A percentile compares a stretch with the other conserved stretches of the same genome.
Conservation (phyloP, 441 rosid species). For the Populus hybrid region DNA sequence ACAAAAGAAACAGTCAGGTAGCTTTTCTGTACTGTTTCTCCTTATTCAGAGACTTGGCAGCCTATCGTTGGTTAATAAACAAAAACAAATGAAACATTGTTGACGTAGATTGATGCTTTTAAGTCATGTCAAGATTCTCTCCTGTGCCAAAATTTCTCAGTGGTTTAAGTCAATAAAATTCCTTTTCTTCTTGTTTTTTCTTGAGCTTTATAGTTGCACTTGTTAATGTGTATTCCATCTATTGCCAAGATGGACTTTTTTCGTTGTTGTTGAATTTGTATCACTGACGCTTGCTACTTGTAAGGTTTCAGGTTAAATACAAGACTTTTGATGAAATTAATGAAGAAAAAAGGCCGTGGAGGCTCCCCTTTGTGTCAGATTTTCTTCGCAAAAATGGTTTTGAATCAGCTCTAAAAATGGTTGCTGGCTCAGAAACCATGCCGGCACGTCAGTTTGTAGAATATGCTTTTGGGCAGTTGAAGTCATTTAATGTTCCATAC, state of each 20-base stretch:
- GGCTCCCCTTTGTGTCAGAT: slow-evolving; percentile 62
- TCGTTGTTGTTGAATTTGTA: not conserved
- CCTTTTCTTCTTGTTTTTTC: too few relatives aligned
- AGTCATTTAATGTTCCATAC: slow-evolving; percentile 60
- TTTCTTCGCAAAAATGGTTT: slow-evolving; percentile 62
- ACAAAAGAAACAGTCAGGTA: not conserved
- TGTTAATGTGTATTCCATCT: not conserved
- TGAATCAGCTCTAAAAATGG: slow-evolving; percentile 56
- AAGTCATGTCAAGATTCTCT: not conserved
- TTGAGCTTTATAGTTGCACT: not conserved
- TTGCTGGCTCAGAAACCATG: slow-evolving; percentile 63
- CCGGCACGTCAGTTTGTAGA: slow-evolving; percentile 89
- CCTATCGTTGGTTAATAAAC: not conserved
- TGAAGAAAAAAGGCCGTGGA: slow-evolving; percentile 84
- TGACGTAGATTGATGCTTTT: not conserved
- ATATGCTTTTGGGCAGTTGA: slow-evolving; percentile 81
- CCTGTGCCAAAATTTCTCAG: not conserved
- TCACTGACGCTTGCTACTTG: slow-evolving; percentile 10
- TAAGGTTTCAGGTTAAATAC: slow-evolving; percentile 62
- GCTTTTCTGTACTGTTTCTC: not conserved
- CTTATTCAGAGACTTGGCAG: not conserved
- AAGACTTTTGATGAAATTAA: slow-evolving; percentile 75
- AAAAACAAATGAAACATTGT: too few relatives aligned
- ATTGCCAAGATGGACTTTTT: not conserved
- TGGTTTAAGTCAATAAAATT: not conserved